Conservation (phyloP, 768 basidiomycete genomes). For the Rossbeevera mucosa region DNA sequence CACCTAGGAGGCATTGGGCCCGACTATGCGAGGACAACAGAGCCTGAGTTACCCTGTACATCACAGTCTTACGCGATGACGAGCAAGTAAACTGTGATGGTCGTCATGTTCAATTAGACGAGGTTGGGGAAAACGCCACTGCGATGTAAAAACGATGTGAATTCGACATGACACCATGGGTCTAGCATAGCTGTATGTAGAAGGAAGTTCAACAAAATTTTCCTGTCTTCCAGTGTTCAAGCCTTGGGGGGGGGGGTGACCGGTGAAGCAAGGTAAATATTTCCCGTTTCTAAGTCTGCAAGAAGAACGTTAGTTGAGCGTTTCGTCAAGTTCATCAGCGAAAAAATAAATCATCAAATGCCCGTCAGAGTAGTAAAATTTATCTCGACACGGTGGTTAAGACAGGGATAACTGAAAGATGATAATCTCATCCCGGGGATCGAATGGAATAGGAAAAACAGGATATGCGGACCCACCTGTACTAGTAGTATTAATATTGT, state of each 20-base stretch:
- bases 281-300: background rate
- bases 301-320: background rate
- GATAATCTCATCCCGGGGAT: conserved; percentile 17
- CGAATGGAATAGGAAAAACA: background rate
- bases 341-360: background rate
- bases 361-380: background rate
- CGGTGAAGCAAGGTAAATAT: background rate
- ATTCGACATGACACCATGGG: no score
- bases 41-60: background rate
- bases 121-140: background rate
- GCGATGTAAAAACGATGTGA: background rate
- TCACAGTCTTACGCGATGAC: background rate
- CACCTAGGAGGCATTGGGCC: no score
- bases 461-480: background rate
- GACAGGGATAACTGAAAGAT: conserved; percentile 31
- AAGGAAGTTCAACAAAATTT: background rate
- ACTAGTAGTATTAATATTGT: no score
- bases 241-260: no score
- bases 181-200: background rate
- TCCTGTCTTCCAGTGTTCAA: background rate
- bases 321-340: background rate
- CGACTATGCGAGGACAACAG: background rate
- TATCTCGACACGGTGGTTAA: conserved; percentile 26
- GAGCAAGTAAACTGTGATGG: background rate
- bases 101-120: background rate